Conservation (phyloP, 768 basidiomycete genomes). For the Tricholoma furcatifolium region DNA sequence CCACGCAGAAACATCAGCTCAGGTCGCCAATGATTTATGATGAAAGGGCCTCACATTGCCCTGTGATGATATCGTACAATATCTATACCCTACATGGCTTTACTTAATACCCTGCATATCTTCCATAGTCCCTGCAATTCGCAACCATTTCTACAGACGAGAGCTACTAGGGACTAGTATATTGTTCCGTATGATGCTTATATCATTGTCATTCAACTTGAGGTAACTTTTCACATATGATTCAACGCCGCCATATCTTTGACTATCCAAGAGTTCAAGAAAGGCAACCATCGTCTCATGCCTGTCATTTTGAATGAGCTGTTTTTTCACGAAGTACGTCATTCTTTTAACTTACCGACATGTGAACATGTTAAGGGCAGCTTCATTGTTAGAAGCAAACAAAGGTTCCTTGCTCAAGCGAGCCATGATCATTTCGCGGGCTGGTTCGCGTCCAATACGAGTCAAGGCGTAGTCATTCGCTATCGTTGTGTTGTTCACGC, state of each 20-base stretch:
- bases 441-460: slow-evolving; percentile 77
- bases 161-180: slow-evolving; percentile 38
- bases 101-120: slow-evolving; percentile 4
- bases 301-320: slow-evolving; percentile 32
- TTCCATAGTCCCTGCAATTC: neutral
- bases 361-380: slow-evolving; percentile 81
- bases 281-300: slow-evolving; percentile 78
- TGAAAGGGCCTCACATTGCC: neutral
- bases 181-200: slow-evolving; percentile 56
- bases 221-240: slow-evolving; percentile 56
- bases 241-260: slow-evolving; percentile 71
- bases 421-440: slow-evolving; percentile 65
- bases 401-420: slow-evolving; percentile 69
- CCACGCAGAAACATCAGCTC: slow-evolving; percentile 42
- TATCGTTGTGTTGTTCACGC: slow-evolving; percentile 62
- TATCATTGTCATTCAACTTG: slow-evolving; percentile 63
- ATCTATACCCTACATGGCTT: slow-evolving; percentile 10
- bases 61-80: slow-evolving; percentile 8
- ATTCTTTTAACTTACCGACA: slow-evolving; percentile 52
- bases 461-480: slow-evolving; percentile 78
- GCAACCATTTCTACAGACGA: slow-evolving; percentile 11
- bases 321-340: neutral
- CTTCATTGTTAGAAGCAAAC: slow-evolving; percentile 71
- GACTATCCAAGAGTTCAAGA: slow-evolving; percentile 53
- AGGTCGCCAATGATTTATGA: slow-evolving; percentile 26